Evolutionary conservation across 768 basidiomycete genomes (phyloP), one percentile per base, ranked within the genome.

Genomic region (Scleroderma citrinum): DNA sequence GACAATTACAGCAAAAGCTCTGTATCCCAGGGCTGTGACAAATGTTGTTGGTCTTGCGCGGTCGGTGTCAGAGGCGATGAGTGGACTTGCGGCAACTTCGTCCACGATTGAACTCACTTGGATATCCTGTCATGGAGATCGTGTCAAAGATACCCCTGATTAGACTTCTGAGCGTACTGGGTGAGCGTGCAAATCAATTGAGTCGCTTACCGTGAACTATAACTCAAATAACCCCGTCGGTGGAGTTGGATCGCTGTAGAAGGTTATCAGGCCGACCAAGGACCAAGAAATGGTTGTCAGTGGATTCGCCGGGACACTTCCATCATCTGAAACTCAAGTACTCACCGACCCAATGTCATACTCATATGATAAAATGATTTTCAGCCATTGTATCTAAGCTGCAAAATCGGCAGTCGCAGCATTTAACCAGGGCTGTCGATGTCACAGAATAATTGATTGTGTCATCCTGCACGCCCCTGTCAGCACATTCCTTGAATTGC

Each of bases 301-400:
- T n/a, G n/a, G n/a, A n/a, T n/a, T n/a, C n/a, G 12, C 7, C 19
- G n/a, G 16, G 7, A 30, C 19, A 43, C 16, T 20, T 7, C 6
- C n/a, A 43, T 19, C 19, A 16, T 10, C 36, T 8, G 17, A n/a
- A 17, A 19, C n/a, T n/a, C 7, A 6, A 38, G 3, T 6, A 37
- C 30, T 46, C 19, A 50, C 76, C 58, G 59, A 41, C n/a, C 64
- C 71, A n/a, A 61, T 48, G 0, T 61, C 10, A 44, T 51, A 60
- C 51, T 72, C 76, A 45, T 72, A 76, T 0, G 75, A 69, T 0
- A 74, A 65, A 24, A 80, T 68, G 69, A 14, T 79, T 69, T 4
- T n/a, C 14, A 19, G 49, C 49, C 26, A 38, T 50, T 3, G 49
- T 44, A n/a, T 50, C 49, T 13, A n/a, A 46, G 44, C 44, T 13